phyloP scores from a whole-genome alignment of 2,329 filamentous ascomycete genomes.

The Dactylellina sp. region DNA sequence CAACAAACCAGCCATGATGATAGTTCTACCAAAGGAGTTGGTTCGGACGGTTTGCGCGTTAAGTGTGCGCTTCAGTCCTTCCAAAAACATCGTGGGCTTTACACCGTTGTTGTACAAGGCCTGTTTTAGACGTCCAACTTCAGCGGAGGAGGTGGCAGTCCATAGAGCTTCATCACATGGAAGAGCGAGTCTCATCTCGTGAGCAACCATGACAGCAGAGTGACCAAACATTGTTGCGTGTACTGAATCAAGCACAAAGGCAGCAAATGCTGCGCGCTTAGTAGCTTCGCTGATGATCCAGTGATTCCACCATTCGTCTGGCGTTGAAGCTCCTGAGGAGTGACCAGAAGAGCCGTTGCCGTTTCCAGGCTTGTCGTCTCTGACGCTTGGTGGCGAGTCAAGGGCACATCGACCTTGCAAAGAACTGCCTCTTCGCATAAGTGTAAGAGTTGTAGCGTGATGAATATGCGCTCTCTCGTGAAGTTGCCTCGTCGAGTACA shows the following conservation, averaged over 20 bases:
- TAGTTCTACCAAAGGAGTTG: conserved; percentile 91
- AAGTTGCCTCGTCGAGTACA: conserved; percentile 90
- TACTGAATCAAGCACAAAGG: conserved; percentile 93
- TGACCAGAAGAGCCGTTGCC: conserved; percentile 64
- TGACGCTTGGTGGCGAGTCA: conserved; percentile 82
- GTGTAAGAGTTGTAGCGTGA: conserved; percentile 91
- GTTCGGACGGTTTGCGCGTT: conserved; percentile 87
- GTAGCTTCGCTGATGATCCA: conserved; percentile 97
- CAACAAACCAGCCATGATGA: conserved; percentile 91
- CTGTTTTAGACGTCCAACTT: conserved; percentile 85
- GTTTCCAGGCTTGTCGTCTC: conserved; percentile 70
- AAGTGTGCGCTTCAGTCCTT: conserved; percentile 88
- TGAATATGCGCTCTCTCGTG: conserved; percentile 97
- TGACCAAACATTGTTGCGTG: conserved; percentile 99
- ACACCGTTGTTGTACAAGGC: conserved; percentile 83
- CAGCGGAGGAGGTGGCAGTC: conserved; percentile 87
- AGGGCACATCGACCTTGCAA: conserved; percentile 85
- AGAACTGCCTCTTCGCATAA: conserved; percentile 93
- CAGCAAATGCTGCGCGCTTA: conserved; percentile 87
- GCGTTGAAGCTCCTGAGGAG: conserved; percentile 74
- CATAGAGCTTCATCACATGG: conserved; percentile 94
- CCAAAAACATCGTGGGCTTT: conserved; percentile 86
- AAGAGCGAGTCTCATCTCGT: conserved; percentile 89
- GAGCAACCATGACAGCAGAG: conserved; percentile 94
- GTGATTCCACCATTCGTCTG: conserved; percentile 92